Base-by-base conservation (phyloP, 148 eudicot species). In the Silene conica region DNA sequence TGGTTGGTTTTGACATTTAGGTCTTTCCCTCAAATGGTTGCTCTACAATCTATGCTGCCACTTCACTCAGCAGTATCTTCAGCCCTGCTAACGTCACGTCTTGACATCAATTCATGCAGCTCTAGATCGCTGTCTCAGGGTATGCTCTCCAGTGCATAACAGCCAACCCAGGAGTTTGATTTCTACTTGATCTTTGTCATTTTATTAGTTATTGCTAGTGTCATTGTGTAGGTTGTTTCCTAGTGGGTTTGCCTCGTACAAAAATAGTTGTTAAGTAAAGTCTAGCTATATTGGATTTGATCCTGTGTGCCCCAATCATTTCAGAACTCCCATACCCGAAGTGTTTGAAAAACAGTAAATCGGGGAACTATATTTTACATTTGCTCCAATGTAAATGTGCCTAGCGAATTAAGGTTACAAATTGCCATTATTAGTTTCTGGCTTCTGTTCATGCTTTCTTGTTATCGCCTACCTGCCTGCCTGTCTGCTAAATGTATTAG, bases 111-210 rank as follows among this genome's bases (percentile, higher is more conserved):
- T 78, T 80, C 97, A 0, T 86, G 72, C 72, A 88, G 92, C 38
- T 91, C 92, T 12, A 89, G 98, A 73, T 88, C 98, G 41, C 82
- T 91, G 91, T 88, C 98, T 82, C 92, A 89, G 92, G 98, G 98
- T 93, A 91, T 93, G 97, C 80, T 91, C 95, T 26, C 1, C 28
- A 26, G 28, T 26, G 28, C 28, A 1, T 1, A 26, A 87, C 92
- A 86, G 89, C 98, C 78, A 82, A 89, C 80, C 98, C 98, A 81
- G 98, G 98, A 83, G 98, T 93, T 86, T 93, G 98, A 93, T 86
- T 80, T 23, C 67, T 76, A 71, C 84, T 80, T 80, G 76, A 63
- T 78, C 81, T 81, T 80, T 78, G 63, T 6, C 48, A 59, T 80
- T 76, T 23, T 70, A 0, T 50, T 48, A 61, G 75, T 43, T 65